These are phyloP conservation scores for Flaveria linearis DNA, from an alignment of 129 eudicot genomes.

Conservation along the genomic window DNA sequence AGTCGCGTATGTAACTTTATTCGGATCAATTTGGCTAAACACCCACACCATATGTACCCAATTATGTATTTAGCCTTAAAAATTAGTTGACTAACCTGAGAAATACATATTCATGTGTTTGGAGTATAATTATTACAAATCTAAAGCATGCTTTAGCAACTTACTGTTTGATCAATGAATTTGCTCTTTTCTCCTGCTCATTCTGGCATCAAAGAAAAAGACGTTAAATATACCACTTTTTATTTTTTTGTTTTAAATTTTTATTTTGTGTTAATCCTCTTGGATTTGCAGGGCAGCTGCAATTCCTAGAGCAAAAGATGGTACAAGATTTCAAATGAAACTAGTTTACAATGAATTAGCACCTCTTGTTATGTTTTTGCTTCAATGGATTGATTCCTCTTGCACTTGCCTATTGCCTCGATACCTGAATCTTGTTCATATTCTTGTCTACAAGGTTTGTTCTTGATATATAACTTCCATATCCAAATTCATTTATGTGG, in stretches of 20 bases:
- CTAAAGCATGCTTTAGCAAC: background rate
- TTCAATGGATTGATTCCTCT: conserved; percentile 83
- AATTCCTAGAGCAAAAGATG: conserved; percentile 81
- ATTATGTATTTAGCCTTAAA: too few species aligned
- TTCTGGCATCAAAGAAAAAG: too few species aligned
- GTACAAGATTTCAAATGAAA: conserved; percentile 77
- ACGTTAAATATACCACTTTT: background rate
- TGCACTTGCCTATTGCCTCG: conserved; percentile 69
- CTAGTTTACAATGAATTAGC: conserved; percentile 70
- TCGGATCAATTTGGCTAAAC: too few species aligned
- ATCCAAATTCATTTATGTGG: background rate
- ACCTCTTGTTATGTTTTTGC: conserved; percentile 66
- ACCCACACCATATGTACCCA: too few species aligned
- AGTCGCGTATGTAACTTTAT: too few species aligned
- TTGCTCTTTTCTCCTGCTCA: background rate
- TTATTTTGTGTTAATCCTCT: background rate
- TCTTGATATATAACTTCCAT: background rate
- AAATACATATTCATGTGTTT: background rate
- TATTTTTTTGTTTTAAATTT: background rate
- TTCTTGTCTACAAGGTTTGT: conserved; percentile 73
- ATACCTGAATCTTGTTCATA: conserved; percentile 66
- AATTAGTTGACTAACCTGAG: background rate
- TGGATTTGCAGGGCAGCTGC: conserved; percentile 79
- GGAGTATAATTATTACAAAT: background rate
- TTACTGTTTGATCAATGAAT: background rate